Percentiles rank a stretch among this genome's conserved stretches.
Conservation (phyloP, 306 rosid genomes). For the Rosa rugosa region DNA sequence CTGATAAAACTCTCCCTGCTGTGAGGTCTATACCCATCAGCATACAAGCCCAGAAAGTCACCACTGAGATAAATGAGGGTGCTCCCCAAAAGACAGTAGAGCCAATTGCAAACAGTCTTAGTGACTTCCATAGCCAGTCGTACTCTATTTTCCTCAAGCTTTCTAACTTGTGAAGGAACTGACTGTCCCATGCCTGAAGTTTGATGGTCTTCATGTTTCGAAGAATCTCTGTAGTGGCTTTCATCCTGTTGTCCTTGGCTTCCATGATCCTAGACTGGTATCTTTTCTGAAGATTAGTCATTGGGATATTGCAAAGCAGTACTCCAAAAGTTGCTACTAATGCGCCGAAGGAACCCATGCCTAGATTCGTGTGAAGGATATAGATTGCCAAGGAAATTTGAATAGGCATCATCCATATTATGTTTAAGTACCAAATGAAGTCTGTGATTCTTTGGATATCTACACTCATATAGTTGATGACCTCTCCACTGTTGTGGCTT, state of each 20-base stretch:
- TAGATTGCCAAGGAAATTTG: slow-evolving; percentile 77
- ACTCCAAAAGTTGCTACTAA: slow-evolving; percentile 68
- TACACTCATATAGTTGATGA: slow-evolving; percentile 90
- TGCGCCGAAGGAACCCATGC: slow-evolving; percentile 72
- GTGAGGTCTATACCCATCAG: slow-evolving; percentile 83
- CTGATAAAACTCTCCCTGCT: slow-evolving; percentile 82
- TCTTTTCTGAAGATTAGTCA: slow-evolving; percentile 67
- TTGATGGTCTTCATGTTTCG: slow-evolving; percentile 75
- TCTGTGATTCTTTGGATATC: slow-evolving; percentile 93
- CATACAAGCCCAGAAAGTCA: slow-evolving; percentile 72
- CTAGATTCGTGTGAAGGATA: slow-evolving; percentile 66
- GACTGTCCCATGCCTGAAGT: slow-evolving; percentile 91
- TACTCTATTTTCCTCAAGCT: slow-evolving; percentile 59
- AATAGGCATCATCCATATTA: slow-evolving; percentile 86
- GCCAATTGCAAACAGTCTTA: slow-evolving; percentile 46
- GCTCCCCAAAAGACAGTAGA: slow-evolving; percentile 86
- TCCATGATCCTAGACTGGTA: slow-evolving; percentile 89
- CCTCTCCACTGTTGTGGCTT: slow-evolving; percentile 79
- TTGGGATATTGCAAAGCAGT: slow-evolving; percentile 73
- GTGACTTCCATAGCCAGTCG: slow-evolving; percentile 65
- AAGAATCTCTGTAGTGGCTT: slow-evolving; percentile 81
- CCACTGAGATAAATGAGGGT: slow-evolving; percentile 81
- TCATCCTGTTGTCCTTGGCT: slow-evolving; percentile 89
- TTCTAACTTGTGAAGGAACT: slow-evolving; percentile 63
- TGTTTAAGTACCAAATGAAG: slow-evolving; percentile 72